Evolutionary conservation across 2,329 filamentous ascomycete genomes (phyloP).

Genomic region (Ampelomyces quisqualis): DNA sequence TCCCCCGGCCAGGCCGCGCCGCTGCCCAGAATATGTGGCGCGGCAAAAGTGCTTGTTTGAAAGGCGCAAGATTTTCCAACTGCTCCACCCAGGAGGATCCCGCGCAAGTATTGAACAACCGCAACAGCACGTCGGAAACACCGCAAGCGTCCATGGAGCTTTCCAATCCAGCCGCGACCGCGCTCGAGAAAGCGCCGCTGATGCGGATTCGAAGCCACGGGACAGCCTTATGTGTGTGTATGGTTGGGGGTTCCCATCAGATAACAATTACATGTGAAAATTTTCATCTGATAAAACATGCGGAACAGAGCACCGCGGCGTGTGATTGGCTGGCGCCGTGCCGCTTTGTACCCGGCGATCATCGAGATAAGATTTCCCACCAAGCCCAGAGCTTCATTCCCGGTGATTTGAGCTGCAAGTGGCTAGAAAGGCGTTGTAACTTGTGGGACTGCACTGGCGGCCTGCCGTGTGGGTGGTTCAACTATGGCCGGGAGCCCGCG

Average conservation of each 20-base stretch:
- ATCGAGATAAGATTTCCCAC: constrained; percentile 28
- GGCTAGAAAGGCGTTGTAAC: neutral
- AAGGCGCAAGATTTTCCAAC: neutral
- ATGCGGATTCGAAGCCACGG: constrained; percentile 1
- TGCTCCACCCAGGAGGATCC: neutral
- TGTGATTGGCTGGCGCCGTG: constrained; percentile 18
- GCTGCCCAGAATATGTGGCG: too few relatives aligned
- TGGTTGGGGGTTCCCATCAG: constrained; percentile 21
- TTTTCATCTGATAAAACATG: constrained; percentile 34
- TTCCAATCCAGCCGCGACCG: too few relatives aligned
- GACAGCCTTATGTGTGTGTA: neutral
- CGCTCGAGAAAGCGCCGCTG: neutral
- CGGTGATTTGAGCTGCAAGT: constrained; percentile 14
- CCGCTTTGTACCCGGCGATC: constrained; percentile 24
- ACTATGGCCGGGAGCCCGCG: too few relatives aligned
- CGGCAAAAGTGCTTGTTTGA: neutral
- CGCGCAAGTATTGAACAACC: neutral
- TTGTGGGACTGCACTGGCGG: constrained; percentile 6
- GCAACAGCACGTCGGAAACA: neutral
- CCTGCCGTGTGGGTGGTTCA: too few relatives aligned
- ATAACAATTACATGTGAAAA: constrained; percentile 24
- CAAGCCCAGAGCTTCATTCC: constrained; percentile 23
- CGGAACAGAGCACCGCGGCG: constrained; percentile 1
- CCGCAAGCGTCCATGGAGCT: neutral
- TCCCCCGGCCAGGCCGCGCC: too few relatives aligned